A percentile compares a stretch with the other conserved stretches of the same genome.
These are phyloP conservation scores for Fusarium mexicanum DNA, from an alignment of 2,329 filamentous ascomycete genomes.

Conservation along the genomic window DNA sequence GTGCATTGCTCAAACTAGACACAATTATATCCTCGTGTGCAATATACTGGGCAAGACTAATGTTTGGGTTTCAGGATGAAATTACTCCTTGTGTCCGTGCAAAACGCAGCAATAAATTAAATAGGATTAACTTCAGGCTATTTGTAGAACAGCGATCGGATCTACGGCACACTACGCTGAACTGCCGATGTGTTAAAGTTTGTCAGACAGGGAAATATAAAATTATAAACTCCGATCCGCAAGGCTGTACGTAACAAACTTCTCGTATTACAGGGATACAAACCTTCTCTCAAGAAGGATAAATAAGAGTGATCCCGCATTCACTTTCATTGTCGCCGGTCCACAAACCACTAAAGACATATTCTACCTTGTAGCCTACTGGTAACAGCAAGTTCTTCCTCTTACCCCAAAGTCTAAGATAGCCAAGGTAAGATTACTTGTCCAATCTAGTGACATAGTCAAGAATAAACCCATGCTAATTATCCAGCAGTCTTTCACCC, in stretches of 20 bases:
- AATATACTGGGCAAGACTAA: background rate
- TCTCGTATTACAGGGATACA: background rate
- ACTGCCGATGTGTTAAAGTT: background rate
- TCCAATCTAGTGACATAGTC: accelerated
- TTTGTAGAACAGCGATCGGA: background rate
- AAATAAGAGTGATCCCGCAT: background rate
- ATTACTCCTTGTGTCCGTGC: background rate
- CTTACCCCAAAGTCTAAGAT: accelerated
- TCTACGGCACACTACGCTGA: background rate
- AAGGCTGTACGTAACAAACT: background rate
- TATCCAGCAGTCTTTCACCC: accelerated
- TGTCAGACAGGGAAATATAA: background rate
- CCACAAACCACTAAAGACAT: accelerated
- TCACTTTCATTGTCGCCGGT: too few relatives aligned
- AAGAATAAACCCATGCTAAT: accelerated
- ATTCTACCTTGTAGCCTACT: background rate
- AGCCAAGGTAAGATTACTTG: background rate
- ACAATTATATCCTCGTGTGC: too few relatives aligned
- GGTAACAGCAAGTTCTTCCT: background rate
- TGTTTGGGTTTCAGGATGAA: background rate
- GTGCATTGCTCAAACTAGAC: too few relatives aligned
- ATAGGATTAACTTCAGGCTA: background rate
- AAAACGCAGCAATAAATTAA: background rate
- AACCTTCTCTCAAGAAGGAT: background rate
- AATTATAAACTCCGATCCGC: background rate